phyloP scores from a whole-genome alignment of 495 filamentous ascomycete species.

The Talaromyces liani region DNA sequence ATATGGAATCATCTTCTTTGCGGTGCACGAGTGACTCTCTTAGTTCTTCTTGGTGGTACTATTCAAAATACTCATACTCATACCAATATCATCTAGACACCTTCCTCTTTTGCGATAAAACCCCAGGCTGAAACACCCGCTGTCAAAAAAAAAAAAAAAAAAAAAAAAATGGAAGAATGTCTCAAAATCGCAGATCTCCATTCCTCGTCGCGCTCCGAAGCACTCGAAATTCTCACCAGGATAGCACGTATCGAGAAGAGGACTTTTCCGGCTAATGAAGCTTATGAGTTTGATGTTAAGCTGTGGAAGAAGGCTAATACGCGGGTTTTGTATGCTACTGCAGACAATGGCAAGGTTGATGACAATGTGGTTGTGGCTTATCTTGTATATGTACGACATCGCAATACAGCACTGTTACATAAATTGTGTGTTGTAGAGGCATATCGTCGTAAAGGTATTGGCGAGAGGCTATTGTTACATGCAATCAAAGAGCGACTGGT shows the following conservation, averaged over 20 bases:
- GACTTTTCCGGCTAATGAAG: constrained; percentile 51
- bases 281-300: constrained; percentile 44
- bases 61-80: neutral
- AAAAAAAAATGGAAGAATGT: constrained; percentile 7
- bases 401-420: constrained; percentile 45
- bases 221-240: constrained; percentile 31
- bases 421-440: constrained; percentile 50
- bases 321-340: constrained; percentile 38
- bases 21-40: no score
- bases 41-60: neutral
- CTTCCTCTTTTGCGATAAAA: neutral
- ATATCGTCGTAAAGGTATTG: constrained; percentile 48
- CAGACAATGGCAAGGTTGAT: neutral
- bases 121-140: neutral
- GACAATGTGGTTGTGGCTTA: constrained; percentile 32
- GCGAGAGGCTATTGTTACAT: constrained; percentile 36
- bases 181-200: constrained; percentile 35
- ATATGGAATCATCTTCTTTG: neutral
- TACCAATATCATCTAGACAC: neutral
- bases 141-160: neutral
- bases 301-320: constrained; percentile 51
- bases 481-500: constrained; percentile 37
- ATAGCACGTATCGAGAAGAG: constrained; percentile 48
- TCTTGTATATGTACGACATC: constrained; percentile 46
- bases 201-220: constrained; percentile 32